Base-by-base conservation (phyloP, 2,329 filamentous ascomycete species). In the Aspergillus sp. region DNA sequence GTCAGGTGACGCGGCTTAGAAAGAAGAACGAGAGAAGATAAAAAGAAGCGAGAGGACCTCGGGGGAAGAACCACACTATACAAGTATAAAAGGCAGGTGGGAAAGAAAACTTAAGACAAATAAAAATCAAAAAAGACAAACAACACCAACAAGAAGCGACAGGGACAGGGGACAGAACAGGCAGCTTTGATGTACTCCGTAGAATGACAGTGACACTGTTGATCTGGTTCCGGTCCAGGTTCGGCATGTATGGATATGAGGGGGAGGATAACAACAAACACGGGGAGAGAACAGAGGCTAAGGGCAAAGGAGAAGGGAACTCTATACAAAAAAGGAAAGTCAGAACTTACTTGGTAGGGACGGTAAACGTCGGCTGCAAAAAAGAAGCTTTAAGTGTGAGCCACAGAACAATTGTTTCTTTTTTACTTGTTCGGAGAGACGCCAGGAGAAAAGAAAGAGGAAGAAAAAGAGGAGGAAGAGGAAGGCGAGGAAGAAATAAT, bases 361-460 rank as follows among this genome's bases (percentile, higher is more conserved):
- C 64, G 64, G 57, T 67, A 67, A 47, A 65, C 61, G 64, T 67
- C 64, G 46, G 62, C 64, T 63, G 57, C 45, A 19, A n/a, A 27
- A 10, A 19, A 33, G 27, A 43, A 46, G 46, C 19, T 19, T 39
- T 39, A 44, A 33, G 33, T 35, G 45, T 41, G 46, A 41, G 43
- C 45, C 34, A 40, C 19, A 19, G 19, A 19, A 19, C 19, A 19
- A 19, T 19, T 19, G 19, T 19, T 19, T 19, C 19, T 19, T 19
- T 19, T 19, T 19, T 19, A 19, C 19, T 19, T 19, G 19, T 19
- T 19, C 2, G 47, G 49, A 39, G 48, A 41, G 46, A 45, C 48
- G 40, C 29, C 28, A 29, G 43, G 44, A 47, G 35, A 49, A 45
- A 40, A 42, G 44, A 35, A 48, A 42, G 43, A 47, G 44, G 43